Percentiles rank a stretch among this genome's conserved stretches.
phyloP scores from a whole-genome alignment of 1,139 yeast genomes.

The Candida smagusa region DNA sequence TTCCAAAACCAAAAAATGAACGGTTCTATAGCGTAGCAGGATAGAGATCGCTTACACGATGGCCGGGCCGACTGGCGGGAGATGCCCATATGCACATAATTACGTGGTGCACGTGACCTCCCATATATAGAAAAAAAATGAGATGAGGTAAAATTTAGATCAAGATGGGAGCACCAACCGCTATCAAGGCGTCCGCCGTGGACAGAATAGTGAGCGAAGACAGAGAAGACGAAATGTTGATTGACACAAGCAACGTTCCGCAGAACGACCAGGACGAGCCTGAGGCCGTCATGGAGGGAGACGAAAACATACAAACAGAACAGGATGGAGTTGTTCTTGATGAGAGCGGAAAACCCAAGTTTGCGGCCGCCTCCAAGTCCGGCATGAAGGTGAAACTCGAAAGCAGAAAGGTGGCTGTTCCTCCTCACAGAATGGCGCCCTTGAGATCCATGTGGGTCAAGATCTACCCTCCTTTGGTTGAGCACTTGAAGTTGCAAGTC shows the following conservation, averaged over 20 bases:
- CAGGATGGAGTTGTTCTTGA: constrained; percentile 65
- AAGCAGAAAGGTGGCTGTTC: constrained; percentile 85
- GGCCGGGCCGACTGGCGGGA: no score
- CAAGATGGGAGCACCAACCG: constrained; percentile 76
- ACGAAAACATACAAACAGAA: constrained; percentile 26
- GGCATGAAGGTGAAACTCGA: constrained; percentile 77
- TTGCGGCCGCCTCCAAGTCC: constrained; percentile 66
- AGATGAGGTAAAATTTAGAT: constrained; percentile 3
- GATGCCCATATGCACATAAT: no score
- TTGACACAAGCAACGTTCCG: constrained; percentile 55
- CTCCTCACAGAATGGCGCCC: constrained; percentile 96
- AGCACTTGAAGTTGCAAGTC: constrained; percentile 89
- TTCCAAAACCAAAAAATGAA: no score
- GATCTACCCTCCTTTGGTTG: constrained; percentile 92
- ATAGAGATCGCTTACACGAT: no score
- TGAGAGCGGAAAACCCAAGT: constrained; percentile 87
- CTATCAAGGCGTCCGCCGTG: constrained; percentile 27
- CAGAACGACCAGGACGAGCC: constrained; percentile 13
- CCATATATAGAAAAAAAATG: not conserved
- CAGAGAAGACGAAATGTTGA: constrained; percentile 50
- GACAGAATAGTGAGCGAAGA: constrained; percentile 8
- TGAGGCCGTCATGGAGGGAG: constrained; percentile 14
- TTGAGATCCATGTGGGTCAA: constrained; percentile 87
- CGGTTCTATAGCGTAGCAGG: no score
- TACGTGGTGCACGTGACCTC: not conserved